phyloP scores from a whole-genome alignment of 345 rosid species.

The Cardiospermum halicacabum region DNA sequence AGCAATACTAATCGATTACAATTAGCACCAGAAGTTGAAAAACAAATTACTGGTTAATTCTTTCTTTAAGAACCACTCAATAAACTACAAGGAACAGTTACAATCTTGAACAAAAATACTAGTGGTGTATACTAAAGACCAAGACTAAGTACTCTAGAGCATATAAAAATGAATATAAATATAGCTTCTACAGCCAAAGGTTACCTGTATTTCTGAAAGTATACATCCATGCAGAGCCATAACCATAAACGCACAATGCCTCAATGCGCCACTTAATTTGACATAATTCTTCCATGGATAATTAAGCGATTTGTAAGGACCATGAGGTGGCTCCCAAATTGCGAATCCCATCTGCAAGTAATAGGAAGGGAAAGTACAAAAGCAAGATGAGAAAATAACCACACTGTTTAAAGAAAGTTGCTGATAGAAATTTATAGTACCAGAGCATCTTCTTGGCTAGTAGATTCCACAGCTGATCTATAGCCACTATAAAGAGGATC shows the following conservation, averaged over 20 bases:
- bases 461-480: slow-evolving; percentile 84
- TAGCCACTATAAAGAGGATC: slow-evolving; percentile 84
- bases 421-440: slow-evolving; percentile 31
- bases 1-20: neutral
- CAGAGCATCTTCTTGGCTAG: slow-evolving; percentile 88
- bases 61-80: neutral
- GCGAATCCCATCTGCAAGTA: slow-evolving; percentile 72
- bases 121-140: neutral
- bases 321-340: slow-evolving; percentile 98
- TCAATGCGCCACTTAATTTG: slow-evolving; percentile 80
- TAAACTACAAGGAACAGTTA: neutral
- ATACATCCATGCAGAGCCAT: slow-evolving; percentile 96
- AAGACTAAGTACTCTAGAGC: neutral
- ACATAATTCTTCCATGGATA: slow-evolving; percentile 95
- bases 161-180: neutral
- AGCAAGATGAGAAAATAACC: slow-evolving; percentile 5
- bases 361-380: neutral
- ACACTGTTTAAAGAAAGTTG: slow-evolving; percentile 2
- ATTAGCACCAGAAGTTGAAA: neutral
- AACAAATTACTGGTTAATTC: neutral
- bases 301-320: slow-evolving; percentile 62
- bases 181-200: neutral
- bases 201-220: slow-evolving; percentile 94
- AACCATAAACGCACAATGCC: slow-evolving; percentile 95
- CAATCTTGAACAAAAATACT: neutral